Evolutionary conservation across 345 rosid species (phyloP).

Genomic region (Salix koriyanagi): DNA sequence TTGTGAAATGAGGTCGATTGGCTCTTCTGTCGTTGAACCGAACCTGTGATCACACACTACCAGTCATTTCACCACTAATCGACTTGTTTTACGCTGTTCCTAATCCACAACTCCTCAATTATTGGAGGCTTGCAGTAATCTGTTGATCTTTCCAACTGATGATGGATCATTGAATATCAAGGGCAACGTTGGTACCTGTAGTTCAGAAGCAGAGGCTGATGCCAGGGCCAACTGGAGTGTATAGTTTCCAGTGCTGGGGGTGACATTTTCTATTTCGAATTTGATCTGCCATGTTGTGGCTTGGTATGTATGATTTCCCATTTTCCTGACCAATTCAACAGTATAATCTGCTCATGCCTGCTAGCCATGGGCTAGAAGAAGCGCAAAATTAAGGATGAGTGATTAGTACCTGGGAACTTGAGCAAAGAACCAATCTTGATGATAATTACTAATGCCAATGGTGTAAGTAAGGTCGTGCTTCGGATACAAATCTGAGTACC

Average conservation of each 20-base stretch:
- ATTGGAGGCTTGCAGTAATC: not conserved
- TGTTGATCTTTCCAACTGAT: not conserved
- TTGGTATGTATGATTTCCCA: conserved; percentile 23
- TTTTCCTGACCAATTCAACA: conserved; percentile 25
- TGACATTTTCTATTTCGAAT: conserved; percentile 36
- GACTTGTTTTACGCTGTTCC: too few species aligned
- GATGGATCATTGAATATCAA: not conserved
- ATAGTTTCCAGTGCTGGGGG: conserved; percentile 32
- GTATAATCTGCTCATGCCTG: not conserved
- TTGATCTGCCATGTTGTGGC: conserved; percentile 69
- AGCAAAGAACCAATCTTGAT: conserved; percentile 71
- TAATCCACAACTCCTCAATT: not conserved
- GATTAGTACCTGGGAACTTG: conserved; percentile 60
- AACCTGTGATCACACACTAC: conserved; percentile 29
- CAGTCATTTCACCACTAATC: not conserved
- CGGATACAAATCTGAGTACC: conserved; percentile 56
- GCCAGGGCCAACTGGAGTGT: conserved; percentile 72
- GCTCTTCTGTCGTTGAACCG: conserved; percentile 41
- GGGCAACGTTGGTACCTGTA: conserved; percentile 34
- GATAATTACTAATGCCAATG: conserved; percentile 40
- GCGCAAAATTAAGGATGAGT: not conserved
- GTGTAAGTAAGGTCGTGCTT: conserved; percentile 45
- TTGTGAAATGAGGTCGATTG: conserved; percentile 35
- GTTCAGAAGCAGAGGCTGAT: conserved; percentile 43
- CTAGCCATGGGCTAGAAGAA: too few species aligned